Evolutionary conservation across 2,329 filamentous ascomycete species (phyloP).

Genomic region (Beauveria varroae): DNA sequence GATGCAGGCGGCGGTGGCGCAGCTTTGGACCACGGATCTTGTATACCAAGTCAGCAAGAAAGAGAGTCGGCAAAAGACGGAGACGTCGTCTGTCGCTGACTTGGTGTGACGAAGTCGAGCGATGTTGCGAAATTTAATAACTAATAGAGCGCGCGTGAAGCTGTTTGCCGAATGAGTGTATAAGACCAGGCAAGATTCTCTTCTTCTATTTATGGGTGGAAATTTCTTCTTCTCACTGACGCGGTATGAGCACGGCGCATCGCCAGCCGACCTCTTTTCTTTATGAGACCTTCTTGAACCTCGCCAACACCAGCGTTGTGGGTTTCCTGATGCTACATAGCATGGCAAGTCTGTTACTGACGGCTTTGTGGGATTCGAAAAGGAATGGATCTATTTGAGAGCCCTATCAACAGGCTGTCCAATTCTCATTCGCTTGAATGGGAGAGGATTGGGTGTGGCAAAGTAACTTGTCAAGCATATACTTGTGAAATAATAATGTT

Average conservation of each 20-base stretch:
- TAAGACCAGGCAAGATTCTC: neutral
- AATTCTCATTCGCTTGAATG: neutral
- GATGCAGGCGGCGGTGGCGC: slow-evolving; percentile 58
- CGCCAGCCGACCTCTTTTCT: neutral
- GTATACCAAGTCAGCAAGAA: slow-evolving; percentile 69
- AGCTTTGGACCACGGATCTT: slow-evolving; percentile 62
- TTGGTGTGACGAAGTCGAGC: slow-evolving; percentile 32
- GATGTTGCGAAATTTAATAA: neutral
- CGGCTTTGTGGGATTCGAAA: neutral
- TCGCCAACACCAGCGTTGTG: neutral
- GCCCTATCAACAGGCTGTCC: neutral
- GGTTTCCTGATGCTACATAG: neutral
- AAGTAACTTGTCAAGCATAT: neutral
- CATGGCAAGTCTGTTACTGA: neutral
- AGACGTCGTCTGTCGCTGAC: slow-evolving; percentile 34
- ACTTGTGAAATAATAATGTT: neutral
- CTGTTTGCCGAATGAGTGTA: neutral
- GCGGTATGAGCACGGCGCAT: neutral
- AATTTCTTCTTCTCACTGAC: neutral
- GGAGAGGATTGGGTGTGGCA: neutral
- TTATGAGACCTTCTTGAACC: neutral
- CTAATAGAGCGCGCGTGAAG: neutral
- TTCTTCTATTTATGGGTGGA: neutral
- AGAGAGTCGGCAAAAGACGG: slow-evolving; percentile 44
- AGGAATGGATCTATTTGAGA: neutral